Evolutionary conservation across 352 stramenopile species (phyloP), one percentile per base, ranked within the genome.

Genomic region (Globisporangium carolinianum): DNA sequence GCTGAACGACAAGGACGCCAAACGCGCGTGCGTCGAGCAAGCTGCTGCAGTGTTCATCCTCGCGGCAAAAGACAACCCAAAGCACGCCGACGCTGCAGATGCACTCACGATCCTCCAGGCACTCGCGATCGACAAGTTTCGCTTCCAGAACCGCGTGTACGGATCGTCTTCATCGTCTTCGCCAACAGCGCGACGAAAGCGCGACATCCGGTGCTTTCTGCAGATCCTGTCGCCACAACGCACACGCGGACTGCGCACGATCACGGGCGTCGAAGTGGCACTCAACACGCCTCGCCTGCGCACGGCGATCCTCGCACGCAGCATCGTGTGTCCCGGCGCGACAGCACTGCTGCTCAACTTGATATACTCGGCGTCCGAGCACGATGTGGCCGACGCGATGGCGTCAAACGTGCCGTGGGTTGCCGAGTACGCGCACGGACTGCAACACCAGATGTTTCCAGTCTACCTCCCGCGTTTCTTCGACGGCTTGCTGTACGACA

Each of bases 11-110:
- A 71, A 73, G 43, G 77, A 85, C 60, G 71, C 71, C 15, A 69
- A 71, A 42, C 77, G 77, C 8, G 73, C 69, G 11, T 65, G 76
- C 55, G 56, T 85, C 14, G 71, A 74, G 11, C 51, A 64, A 9
- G 72, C 72, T 14, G 77, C 74, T 14, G 76, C 74, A 0, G 76
- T 85, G 2, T 87, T 87, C 58, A 76, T 85, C 45, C 65, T 87
- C 43, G 72, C 77, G 1, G 55, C 75, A 47, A 72, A 69, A 54
- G 77, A 87, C 51, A 69, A 67, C 11, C 47, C 72, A 5, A 66
- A 70, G 43, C 65, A 76, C 51, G 61, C 62, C 0, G 76, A 84
- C 24, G 68, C 68, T 2, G 66, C 69, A 0, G 76, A 87, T 48
- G 74, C 76, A 4, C 63, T 76, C 10, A 83, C 77, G 15, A 73